A percentile compares a stretch with the other conserved stretches of the same genome.
Conservation (phyloP, 805 yeast species). For the Vanderwaltozyma polyspora region DNA sequence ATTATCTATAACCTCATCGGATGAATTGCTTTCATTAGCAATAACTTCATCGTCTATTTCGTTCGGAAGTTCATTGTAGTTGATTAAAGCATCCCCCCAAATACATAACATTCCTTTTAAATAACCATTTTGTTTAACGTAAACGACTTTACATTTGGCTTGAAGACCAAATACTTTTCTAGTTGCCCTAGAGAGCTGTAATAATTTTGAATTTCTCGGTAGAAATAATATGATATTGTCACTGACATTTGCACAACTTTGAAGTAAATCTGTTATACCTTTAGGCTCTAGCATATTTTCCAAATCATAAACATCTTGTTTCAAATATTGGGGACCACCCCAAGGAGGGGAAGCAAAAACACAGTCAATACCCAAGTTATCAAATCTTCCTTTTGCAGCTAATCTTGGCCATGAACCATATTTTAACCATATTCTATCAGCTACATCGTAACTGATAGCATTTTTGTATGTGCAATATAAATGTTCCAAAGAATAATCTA, state of each 20-base stretch:
- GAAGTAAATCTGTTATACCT: slow-evolving; percentile 33
- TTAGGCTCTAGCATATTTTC: slow-evolving; percentile 36
- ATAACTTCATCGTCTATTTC: neutral
- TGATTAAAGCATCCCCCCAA: slow-evolving; percentile 44
- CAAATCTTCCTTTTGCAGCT: slow-evolving; percentile 10
- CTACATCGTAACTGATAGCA: slow-evolving; percentile 49
- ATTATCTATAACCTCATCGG: too few relatives aligned
- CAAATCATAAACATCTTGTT: slow-evolving; percentile 36
- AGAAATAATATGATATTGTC: slow-evolving; percentile 47
- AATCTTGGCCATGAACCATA: slow-evolving; percentile 37
- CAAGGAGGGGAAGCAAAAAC: slow-evolving; percentile 78
- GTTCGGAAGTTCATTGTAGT: slow-evolving; percentile 5
- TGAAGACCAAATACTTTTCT: slow-evolving; percentile 33
- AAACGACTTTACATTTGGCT: slow-evolving; percentile 36
- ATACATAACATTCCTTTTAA: slow-evolving; percentile 46
- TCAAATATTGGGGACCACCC: slow-evolving; percentile 65
- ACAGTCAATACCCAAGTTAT: slow-evolving; percentile 24
- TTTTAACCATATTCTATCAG: slow-evolving; percentile 37
- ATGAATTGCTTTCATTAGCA: too few relatives aligned
- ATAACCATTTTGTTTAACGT: slow-evolving; percentile 31
- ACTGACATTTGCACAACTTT: slow-evolving; percentile 32
- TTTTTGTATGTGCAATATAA: slow-evolving; percentile 59
- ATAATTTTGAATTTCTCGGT: slow-evolving; percentile 48
- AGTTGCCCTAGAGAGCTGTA: slow-evolving; percentile 41
- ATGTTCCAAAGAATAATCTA: slow-evolving; percentile 51